Base-by-base conservation (phyloP, 768 basidiomycete genomes). In the Strobilomyces echinocephalus region DNA sequence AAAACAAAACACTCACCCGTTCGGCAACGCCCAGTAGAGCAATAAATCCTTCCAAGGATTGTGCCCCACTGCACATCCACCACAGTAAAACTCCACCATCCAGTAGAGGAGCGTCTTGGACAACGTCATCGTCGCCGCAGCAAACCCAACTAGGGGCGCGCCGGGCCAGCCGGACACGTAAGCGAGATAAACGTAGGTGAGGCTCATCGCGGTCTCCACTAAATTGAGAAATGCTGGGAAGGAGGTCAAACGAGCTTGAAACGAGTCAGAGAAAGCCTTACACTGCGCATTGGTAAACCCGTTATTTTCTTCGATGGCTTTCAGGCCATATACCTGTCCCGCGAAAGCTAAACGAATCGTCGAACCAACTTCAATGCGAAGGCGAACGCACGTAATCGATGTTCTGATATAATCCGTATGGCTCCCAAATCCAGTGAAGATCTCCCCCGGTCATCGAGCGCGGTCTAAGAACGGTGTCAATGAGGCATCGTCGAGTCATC, bases 211-310 rank as follows among this genome's bases (percentile, higher is more conserved):
- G 0, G 83, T 88, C 72, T 95, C 93, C 49, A 92, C 68, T 54
- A 94, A 49, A 64, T 93, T 95, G 60, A 95, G 63, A 12, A 87
- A 60, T 14, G 91, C 92, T 94, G 28, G 18, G 24, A 24, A 20
- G 2, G 8, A 11, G 47, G 45, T 35, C 8, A 14, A 31, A 14
- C n/a, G 12, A 16, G 21, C 16, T 24, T 24, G 7, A 10, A 34
- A 44, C 7, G 46, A 36, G 6, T 12, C 15, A 48, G n/a, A 33
- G 34, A 46, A 28, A n/a, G 1, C 61, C 81, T 56, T 60, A 90
- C 91, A 78, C 73, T 94, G 91, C 15, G 92, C 92, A 60, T 82
- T 89, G 16, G 91, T 83, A 69, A 95, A 95, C 0, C 93, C 93
- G 50, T 85, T 78, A 31, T 82, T 80, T 0, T 74, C 69, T 57